Evolutionary conservation across 2,329 filamentous ascomycete genomes (phyloP).

Genomic region (Eurotiales sp.): DNA sequence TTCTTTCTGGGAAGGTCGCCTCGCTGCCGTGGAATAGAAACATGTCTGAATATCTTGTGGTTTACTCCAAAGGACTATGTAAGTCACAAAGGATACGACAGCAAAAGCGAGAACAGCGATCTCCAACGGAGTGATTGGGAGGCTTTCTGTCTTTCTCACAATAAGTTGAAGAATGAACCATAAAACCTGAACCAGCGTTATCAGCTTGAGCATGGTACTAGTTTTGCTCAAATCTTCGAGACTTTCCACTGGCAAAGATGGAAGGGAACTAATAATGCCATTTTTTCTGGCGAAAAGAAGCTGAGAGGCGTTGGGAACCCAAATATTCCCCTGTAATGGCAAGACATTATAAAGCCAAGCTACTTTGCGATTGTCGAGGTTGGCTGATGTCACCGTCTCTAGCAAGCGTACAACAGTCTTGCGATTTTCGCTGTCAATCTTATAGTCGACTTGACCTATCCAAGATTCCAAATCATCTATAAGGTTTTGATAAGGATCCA

Average conservation of each 20-base stretch:
- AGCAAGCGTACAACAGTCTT: neutral
- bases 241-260: slow-evolving; percentile 17
- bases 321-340: neutral
- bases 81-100: slow-evolving; percentile 18
- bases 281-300: slow-evolving; percentile 18
- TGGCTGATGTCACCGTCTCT: neutral
- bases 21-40: slow-evolving; percentile 13
- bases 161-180: slow-evolving; percentile 23
- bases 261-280: slow-evolving; percentile 21
- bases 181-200: slow-evolving; percentile 22
- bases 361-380: neutral
- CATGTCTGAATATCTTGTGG: slow-evolving; percentile 20
- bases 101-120: slow-evolving; percentile 23
- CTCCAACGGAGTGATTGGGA: slow-evolving; percentile 24
- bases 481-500: neutral
- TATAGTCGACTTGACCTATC: neutral
- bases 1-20: slow-evolving; percentile 3
- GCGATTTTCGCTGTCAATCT: neutral
- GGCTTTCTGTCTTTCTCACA: slow-evolving; percentile 19
- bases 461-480: neutral
- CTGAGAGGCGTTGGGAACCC: slow-evolving; percentile 14
- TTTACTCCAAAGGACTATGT: slow-evolving; percentile 19
- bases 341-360: neutral
- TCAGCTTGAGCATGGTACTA: slow-evolving; percentile 23
- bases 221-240: slow-evolving; percentile 23